Evolutionary conservation across 208 protist genomes (phyloP).

Genomic region (Crithidia brevicula): DNA sequence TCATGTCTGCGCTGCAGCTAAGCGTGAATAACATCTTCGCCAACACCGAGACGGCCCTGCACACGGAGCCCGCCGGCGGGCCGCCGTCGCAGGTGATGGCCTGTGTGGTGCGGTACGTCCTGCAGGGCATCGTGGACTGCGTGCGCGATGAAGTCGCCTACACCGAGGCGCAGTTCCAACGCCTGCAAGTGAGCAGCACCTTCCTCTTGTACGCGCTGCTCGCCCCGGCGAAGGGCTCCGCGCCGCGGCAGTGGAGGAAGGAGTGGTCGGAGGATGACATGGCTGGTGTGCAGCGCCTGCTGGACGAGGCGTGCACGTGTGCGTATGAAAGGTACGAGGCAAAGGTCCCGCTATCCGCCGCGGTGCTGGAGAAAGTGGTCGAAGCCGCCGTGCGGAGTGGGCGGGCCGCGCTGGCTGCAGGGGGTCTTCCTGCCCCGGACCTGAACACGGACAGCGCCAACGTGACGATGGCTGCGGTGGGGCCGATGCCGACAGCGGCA

Average conservation of each 20-base stretch:
- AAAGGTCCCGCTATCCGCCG: slow-evolving; percentile 62
- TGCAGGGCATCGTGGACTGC: slow-evolving; percentile 72
- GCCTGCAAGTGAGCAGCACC: slow-evolving; percentile 67
- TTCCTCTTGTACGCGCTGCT: slow-evolving; percentile 70
- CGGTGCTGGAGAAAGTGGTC: slow-evolving; percentile 64
- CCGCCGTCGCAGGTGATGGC: slow-evolving; percentile 41
- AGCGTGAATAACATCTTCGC: slow-evolving; percentile 80
- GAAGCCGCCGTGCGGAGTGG: slow-evolving; percentile 33
- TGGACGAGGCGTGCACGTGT: slow-evolving; percentile 75
- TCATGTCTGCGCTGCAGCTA: slow-evolving; percentile 58
- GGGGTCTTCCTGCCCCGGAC: neutral
- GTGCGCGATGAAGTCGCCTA: slow-evolving; percentile 49
- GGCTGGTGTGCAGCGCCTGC: slow-evolving; percentile 41
- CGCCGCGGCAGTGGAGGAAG: slow-evolving; percentile 51
- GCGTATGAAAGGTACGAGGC: slow-evolving; percentile 78
- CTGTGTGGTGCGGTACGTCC: slow-evolving; percentile 60
- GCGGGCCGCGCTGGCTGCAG: slow-evolving; percentile 10
- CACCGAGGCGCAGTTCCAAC: slow-evolving; percentile 54
- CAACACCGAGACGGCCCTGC: slow-evolving; percentile 38
- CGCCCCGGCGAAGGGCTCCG: slow-evolving; percentile 47
- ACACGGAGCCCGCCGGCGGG: slow-evolving; percentile 47
- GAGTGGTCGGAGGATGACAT: slow-evolving; percentile 50
- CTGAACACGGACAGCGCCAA: neutral
- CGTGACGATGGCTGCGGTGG: neutral
- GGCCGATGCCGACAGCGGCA: neutral